These are phyloP conservation scores for Hygrophila difformis DNA, from an alignment of 257 asterid genomes.

Conservation along the genomic window DNA sequence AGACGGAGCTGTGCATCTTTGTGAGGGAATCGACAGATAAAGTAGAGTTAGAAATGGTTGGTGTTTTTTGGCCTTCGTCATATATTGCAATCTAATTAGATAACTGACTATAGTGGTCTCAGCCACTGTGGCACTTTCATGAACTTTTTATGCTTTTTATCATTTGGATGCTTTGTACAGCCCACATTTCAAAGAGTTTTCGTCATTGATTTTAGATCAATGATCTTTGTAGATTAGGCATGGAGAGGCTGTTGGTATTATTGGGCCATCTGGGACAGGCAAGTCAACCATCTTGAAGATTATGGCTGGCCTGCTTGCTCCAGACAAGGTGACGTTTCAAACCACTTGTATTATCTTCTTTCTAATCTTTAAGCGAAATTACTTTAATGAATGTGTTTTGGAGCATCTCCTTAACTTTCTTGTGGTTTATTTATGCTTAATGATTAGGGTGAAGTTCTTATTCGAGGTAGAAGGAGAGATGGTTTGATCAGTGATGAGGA, in stretches of 20 bases:
- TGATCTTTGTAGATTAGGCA: constrained; percentile 64
- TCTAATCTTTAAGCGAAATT: constrained; percentile 1
- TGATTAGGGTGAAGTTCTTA: constrained; percentile 84
- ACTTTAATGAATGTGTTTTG: neutral
- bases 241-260: constrained; percentile 98
- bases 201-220: constrained; percentile 10
- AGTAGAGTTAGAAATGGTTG: neutral
- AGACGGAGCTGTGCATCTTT: too few relatives aligned
- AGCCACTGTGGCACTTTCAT: too few relatives aligned
- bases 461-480: constrained; percentile 74
- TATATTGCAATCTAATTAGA: too few relatives aligned
- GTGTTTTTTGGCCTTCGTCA: neutral
- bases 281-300: constrained; percentile 94
- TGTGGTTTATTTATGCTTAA: constrained; percentile 7
- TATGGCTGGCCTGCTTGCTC: constrained; percentile 99
- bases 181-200: constrained; percentile 5
- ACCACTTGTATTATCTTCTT: neutral
- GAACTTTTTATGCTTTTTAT: neutral
- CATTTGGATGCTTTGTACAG: neutral
- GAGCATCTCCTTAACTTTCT: neutral
- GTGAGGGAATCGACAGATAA: neutral
- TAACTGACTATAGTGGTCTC: too few relatives aligned
- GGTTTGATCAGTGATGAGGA: constrained; percentile 96
- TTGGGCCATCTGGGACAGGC: constrained; percentile 99
- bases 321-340: constrained; percentile 66